Evolutionary conservation across 2,329 filamentous ascomycete species (phyloP), one percentile per base, ranked within the genome.

Genomic region (Diaporthe helianthi): DNA sequence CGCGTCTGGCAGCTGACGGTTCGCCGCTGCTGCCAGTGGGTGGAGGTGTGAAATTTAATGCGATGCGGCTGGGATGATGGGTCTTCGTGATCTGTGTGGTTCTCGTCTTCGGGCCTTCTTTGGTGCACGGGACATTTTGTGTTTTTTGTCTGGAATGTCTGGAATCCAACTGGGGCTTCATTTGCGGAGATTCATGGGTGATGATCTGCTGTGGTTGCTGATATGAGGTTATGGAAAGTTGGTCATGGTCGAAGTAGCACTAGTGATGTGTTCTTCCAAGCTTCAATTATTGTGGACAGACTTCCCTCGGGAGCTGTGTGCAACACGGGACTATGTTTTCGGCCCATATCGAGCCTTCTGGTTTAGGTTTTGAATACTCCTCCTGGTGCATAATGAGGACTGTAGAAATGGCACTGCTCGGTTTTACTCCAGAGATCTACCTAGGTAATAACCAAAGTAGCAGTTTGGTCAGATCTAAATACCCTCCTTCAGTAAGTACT

Each of bases 71-170:
- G 41, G 38, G 55, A 46, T 47, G 55, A 61, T 61, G 55, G 38
- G 38, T 46, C n/a, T 26, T 33, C 55, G 55, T 38, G 55, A 61
- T 61, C 26, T 61, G 55, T 19, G 44, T 19, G 10, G 55, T 46
- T 31, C 26, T 38, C 55, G 55, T 33, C 26, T 61, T 61, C 55
- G 55, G 55, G 17, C 55, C 55, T 61, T 61, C 55, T 61, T 13
- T 61, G 55, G 17, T 29, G 55, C 41, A 22, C 19, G 26, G 55
- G 24, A 38, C n/a, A 44, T 19, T 47, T 22, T 61, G 8, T 33
- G 55, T 9, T 44, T 13, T 47, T 33, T 46, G 10, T 38, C n/a
- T n/a, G n/a, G n/a, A n/a, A n/a, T 31, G 19, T 33, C 26, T 36
- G 22, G 55, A 26, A 26, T 9, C 24, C 24, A 61, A 8, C 26